Conservation (phyloP, 1,284 basidiomycete species). For the Ustilago xerochloae region DNA sequence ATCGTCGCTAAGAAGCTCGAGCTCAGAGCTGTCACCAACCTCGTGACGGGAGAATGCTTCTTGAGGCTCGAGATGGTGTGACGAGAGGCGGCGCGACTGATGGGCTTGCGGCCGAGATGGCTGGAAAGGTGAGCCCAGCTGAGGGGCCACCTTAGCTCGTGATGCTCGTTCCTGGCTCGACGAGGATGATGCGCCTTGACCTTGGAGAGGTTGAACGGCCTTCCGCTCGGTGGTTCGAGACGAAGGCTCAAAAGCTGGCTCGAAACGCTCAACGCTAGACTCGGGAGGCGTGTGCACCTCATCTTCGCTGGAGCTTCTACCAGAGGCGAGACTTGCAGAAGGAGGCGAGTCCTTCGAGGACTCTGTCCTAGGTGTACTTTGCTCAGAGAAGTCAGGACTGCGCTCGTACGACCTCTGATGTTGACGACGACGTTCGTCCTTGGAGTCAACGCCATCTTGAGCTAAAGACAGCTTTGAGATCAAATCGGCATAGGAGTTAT, state of each 20-base stretch:
- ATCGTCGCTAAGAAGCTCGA: conserved; percentile 37
- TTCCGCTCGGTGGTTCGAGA: neutral
- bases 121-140: conserved; percentile 18
- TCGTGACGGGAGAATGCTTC: conserved; percentile 1
- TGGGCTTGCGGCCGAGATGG: neutral
- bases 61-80: neutral
- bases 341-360: conserved; percentile 20
- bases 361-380: neutral
- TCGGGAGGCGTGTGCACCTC: conserved; percentile 46
- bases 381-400: neutral
- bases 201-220: neutral
- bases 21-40: conserved; percentile 23
- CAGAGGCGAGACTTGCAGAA: conserved; percentile 19
- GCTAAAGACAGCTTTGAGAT: conserved; percentile 28
- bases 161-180: neutral
- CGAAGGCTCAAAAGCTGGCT: neutral
- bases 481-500: conserved; percentile 24
- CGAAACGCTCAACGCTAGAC: conserved; percentile 18
- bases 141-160: neutral
- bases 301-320: conserved; percentile 36
- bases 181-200: neutral
- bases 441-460: neutral
- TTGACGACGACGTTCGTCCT: neutral
- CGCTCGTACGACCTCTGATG: conserved; percentile 3
- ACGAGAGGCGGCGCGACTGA: neutral